Percentiles rank a stretch among this genome's conserved stretches.
These are phyloP conservation scores for Lachancea kluyveri DNA, from an alignment of 805 yeast species.

Conservation along the genomic window DNA sequence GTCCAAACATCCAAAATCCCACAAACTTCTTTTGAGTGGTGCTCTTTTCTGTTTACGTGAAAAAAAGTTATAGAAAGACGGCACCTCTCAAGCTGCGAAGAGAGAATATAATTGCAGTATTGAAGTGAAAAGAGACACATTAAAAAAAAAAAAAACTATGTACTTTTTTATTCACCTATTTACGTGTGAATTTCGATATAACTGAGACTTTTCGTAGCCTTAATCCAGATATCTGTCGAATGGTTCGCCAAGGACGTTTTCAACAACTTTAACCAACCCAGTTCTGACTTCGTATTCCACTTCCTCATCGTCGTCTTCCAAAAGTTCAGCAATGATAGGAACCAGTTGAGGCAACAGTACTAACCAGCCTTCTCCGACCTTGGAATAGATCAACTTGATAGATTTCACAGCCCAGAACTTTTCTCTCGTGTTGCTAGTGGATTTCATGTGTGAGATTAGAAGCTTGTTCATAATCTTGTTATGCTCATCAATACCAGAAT, in stretches of 20 bases:
- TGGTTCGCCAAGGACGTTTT: conserved; percentile 90
- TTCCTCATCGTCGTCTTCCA: conserved; percentile 92
- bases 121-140: no score
- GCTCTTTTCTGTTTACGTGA: no score
- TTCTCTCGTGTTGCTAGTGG: conserved; percentile 48
- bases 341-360: conserved; percentile 86
- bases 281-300: conserved; percentile 89
- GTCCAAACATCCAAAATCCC: no score
- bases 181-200: neutral
- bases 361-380: conserved; percentile 94
- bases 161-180: neutral
- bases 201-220: conserved; percentile 4
- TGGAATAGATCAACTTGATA: conserved; percentile 75
- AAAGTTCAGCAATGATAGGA: conserved; percentile 89
- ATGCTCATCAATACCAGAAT: conserved; percentile 63
- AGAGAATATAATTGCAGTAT: no score
- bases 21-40: no score
- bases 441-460: conserved; percentile 62
- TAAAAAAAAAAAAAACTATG: neutral
- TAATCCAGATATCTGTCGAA: conserved; percentile 69
- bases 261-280: conserved; percentile 86
- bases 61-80: no score
- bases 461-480: conserved; percentile 67
- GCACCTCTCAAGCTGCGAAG: no score
- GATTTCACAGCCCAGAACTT: conserved; percentile 77